These are phyloP conservation scores for Didymella pinodella DNA, from an alignment of 2,329 filamentous ascomycete genomes.

Conservation along the genomic window DNA sequence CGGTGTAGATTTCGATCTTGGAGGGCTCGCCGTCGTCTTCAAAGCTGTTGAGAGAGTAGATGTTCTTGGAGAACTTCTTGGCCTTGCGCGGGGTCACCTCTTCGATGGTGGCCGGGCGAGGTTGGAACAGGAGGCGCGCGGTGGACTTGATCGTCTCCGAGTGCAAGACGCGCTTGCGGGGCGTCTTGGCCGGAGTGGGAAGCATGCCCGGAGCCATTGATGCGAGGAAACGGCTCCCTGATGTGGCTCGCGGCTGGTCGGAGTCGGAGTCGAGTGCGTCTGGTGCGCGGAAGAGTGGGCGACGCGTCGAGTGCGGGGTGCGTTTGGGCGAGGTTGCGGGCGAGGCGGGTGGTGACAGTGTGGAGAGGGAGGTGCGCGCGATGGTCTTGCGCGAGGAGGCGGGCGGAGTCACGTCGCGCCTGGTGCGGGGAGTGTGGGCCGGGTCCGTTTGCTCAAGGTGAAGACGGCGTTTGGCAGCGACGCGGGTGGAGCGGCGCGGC, in stretches of 20 bases:
- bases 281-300: conserved; percentile 31
- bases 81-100: conserved; percentile 67
- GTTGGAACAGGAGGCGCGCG: conserved; percentile 65
- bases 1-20: conserved; percentile 75
- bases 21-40: conserved; percentile 61
- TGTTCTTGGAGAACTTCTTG: conserved; percentile 64
- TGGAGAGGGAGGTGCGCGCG: conserved; percentile 57
- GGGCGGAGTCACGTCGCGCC: conserved; percentile 43
- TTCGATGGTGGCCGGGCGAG: conserved; percentile 67
- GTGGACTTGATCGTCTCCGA: conserved; percentile 56
- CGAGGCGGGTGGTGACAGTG: conserved; percentile 55
- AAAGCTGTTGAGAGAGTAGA: conserved; percentile 50
- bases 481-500: conserved; percentile 69
- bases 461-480: conserved; percentile 62
- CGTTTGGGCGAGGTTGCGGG: conserved; percentile 47
- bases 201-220: conserved; percentile 64
- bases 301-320: conserved; percentile 44
- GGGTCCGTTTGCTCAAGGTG: conserved; percentile 35
- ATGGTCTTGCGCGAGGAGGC: conserved; percentile 35
- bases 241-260: conserved; percentile 38
- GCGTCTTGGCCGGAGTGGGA: conserved; percentile 81
- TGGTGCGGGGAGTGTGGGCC: conserved; percentile 30
- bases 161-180: conserved; percentile 64
- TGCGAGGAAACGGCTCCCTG: conserved; percentile 37
- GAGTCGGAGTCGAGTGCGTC: conserved; percentile 42